Percentiles rank a stretch among this genome's conserved stretches.
These are phyloP conservation scores for Rubia occidens DNA, from an alignment of 305 asterid species.

Conservation along the genomic window DNA sequence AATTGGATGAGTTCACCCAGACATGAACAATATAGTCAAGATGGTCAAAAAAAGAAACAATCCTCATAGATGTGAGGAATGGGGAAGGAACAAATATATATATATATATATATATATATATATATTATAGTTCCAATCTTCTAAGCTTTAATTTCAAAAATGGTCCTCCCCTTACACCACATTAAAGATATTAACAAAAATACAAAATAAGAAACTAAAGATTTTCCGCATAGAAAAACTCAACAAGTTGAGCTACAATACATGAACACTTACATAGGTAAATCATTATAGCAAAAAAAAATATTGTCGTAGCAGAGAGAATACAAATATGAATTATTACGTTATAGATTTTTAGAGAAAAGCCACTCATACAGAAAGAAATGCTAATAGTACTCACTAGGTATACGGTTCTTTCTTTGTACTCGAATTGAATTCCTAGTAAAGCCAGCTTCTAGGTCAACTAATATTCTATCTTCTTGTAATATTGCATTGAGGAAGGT, in stretches of 20 bases:
- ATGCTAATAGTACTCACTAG: slow-evolving; percentile 39
- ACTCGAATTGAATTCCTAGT: slow-evolving; percentile 81
- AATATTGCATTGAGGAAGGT: slow-evolving; percentile 19
- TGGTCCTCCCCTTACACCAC: not conserved
- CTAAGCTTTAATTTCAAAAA: not conserved
- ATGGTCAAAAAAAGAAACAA: not conserved
- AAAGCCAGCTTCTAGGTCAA: slow-evolving; percentile 95
- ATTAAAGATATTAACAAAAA: not conserved
- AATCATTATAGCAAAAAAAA: not conserved
- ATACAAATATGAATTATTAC: not conserved
- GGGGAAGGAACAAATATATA: not conserved
- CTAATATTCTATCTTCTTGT: slow-evolving; percentile 88
- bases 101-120: too few relatives aligned
- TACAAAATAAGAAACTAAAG: not conserved
- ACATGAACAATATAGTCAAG: not conserved
- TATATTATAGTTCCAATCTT: not conserved
- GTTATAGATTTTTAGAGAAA: slow-evolving; percentile 6
- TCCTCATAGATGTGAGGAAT: not conserved
- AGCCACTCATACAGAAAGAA: not conserved
- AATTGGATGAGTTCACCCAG: not conserved
- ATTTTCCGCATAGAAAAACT: not conserved
- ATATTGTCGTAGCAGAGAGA: not conserved
- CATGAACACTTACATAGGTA: not conserved
- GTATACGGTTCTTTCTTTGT: slow-evolving; percentile 65
- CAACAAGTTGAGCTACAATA: not conserved